phyloP scores from a whole-genome alignment of 2,329 filamentous ascomycete genomes.

The Monosporascus sp. region DNA sequence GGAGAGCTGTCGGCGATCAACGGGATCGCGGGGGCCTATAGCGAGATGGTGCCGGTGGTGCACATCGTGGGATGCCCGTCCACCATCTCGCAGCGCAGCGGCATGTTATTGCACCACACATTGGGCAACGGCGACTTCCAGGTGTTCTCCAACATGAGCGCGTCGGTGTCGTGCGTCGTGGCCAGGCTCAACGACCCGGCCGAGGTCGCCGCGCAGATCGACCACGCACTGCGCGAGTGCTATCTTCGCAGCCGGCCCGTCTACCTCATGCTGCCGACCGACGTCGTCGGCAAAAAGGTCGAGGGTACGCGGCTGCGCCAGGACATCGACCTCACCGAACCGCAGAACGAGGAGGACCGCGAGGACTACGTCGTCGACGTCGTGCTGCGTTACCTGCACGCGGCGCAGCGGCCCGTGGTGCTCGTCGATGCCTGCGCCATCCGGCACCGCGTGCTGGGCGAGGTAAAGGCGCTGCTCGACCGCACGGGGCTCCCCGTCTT shows the following conservation, averaged over 20 bases:
- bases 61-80: conserved; percentile 49
- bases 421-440: conserved; percentile 80
- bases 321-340: conserved; percentile 61
- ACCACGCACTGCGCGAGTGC: conserved; percentile 70
- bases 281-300: conserved; percentile 72
- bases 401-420: conserved; percentile 69
- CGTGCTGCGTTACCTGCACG: conserved; percentile 66
- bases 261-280: conserved; percentile 77
- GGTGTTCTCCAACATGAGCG: conserved; percentile 75
- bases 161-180: conserved; percentile 63
- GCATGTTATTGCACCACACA: conserved; percentile 59
- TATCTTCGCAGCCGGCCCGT: conserved; percentile 70
- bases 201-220: conserved; percentile 70
- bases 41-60: conserved; percentile 65
- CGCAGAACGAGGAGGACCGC: conserved; percentile 60
- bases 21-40: conserved; percentile 67
- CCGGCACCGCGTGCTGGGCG: conserved; percentile 65
- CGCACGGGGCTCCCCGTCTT: conserved; percentile 75
- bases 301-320: conserved; percentile 67
- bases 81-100: conserved; percentile 39
- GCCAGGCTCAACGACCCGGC: conserved; percentile 64
- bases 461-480: conserved; percentile 66
- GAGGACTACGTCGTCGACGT: conserved; percentile 82
- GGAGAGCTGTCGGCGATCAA: conserved; percentile 70
- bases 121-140: conserved; percentile 76